phyloP scores from a whole-genome alignment of 495 filamentous ascomycete genomes.

The Collariella sp. region DNA sequence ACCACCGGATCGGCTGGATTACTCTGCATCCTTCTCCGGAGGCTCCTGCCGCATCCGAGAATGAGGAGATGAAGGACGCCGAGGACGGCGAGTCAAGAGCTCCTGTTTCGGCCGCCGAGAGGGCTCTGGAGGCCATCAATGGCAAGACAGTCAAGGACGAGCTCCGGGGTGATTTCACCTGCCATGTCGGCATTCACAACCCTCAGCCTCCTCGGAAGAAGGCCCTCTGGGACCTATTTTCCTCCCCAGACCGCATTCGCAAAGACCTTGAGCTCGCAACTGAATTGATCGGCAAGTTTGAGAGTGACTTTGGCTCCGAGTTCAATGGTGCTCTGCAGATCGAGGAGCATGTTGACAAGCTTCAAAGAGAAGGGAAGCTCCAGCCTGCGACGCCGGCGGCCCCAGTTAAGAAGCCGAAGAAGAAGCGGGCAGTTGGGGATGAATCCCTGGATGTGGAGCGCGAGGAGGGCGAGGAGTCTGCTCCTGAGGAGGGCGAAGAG shows the following conservation, averaged over 20 bases:
- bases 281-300: conserved; percentile 68
- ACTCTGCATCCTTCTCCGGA: conserved; percentile 79
- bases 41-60: conserved; percentile 47
- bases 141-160: conserved; percentile 94
- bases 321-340: conserved; percentile 68
- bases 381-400: conserved; percentile 54
- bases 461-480: conserved; percentile 61
- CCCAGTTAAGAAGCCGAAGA: conserved; percentile 55
- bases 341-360: conserved; percentile 74
- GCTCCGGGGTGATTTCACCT: conserved; percentile 86
- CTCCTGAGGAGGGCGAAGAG: conserved; percentile 55
- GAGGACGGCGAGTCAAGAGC: conserved; percentile 38
- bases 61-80: conserved; percentile 56
- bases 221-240: conserved; percentile 93
- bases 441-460: conserved; percentile 65
- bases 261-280: conserved; percentile 73
- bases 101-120: conserved; percentile 56
- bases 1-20: conserved; percentile 97
- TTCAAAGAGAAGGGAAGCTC: conserved; percentile 63
- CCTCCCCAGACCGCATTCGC: conserved; percentile 76
- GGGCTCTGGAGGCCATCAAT: conserved; percentile 84
- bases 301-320: conserved; percentile 64
- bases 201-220: conserved; percentile 87
- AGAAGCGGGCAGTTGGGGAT: conserved; percentile 50
- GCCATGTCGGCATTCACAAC: conserved; percentile 92